Evolutionary conservation across 2,329 filamentous ascomycete species (phyloP).

Genomic region (Coleophoma crateriformis): DNA sequence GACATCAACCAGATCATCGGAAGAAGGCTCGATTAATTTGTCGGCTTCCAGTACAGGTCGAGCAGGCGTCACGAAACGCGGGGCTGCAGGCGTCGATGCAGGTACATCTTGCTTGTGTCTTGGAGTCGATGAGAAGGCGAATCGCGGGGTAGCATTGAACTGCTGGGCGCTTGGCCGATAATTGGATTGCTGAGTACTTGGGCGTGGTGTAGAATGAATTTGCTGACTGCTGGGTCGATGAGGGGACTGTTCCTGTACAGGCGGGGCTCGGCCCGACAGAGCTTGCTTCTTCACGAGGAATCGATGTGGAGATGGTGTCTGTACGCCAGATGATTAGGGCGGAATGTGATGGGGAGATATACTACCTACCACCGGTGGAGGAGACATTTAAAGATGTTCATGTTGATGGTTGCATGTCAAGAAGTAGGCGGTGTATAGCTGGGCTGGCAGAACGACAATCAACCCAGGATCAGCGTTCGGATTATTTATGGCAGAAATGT

Average conservation of each 20-base stretch:
- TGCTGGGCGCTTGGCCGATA: conserved; percentile 22
- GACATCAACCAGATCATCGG: conserved; percentile 12
- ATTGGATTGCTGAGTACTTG: conserved; percentile 21
- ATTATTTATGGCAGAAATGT: too few relatives aligned
- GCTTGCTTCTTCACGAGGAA: conserved; percentile 26
- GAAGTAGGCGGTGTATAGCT: neutral
- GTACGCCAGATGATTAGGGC: too few relatives aligned
- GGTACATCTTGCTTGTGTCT: conserved; percentile 15
- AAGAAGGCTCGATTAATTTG: conserved; percentile 18
- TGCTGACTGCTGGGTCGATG: neutral
- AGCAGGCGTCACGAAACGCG: conserved; percentile 21
- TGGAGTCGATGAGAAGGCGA: conserved; percentile 24
- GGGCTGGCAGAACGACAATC: neutral
- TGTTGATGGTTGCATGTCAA: conserved; percentile 5
- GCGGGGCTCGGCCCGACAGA: conserved; percentile 11
- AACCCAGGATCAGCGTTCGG: too few relatives aligned
- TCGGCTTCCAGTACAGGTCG: conserved; percentile 7
- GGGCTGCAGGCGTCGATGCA: conserved; percentile 17
- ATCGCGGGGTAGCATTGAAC: conserved; percentile 28
- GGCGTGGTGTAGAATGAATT: conserved; percentile 24
- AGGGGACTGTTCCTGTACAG: conserved; percentile 15
- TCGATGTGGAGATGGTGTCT: conserved; percentile 32
- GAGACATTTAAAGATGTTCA: conserved; percentile 20
- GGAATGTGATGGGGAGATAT: too few relatives aligned
- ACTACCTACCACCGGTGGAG: conserved; percentile 23